Evolutionary conservation across 371 early-diverging fungal species (phyloP).

Genomic region (Mortierella sp.): DNA sequence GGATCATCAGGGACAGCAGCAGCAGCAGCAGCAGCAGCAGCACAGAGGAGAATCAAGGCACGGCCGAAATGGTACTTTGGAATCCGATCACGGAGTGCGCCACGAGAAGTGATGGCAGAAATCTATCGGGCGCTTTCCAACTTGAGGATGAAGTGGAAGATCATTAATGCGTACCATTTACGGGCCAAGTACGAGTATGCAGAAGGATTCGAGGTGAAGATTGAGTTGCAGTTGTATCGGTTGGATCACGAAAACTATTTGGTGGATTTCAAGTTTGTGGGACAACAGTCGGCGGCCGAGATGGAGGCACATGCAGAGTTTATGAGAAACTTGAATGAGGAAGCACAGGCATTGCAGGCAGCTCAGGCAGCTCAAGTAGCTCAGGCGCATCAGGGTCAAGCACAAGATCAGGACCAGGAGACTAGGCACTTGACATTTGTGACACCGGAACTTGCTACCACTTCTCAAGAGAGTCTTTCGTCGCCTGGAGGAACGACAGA

Average conservation of each 20-base stretch:
- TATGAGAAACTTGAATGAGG: conserved; percentile 35
- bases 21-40: conserved; percentile 4
- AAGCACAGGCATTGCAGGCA: too few species aligned
- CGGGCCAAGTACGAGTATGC: conserved; percentile 76
- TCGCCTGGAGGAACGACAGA: background rate
- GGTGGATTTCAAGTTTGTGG: conserved; percentile 91
- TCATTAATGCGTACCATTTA: conserved; percentile 86
- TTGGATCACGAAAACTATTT: conserved; percentile 90
- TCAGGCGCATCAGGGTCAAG: too few species aligned
- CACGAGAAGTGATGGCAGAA: conserved; percentile 97
- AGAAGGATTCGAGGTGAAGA: conserved; percentile 71
- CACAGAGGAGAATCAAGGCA: conserved; percentile 53
- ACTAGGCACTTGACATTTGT: too few species aligned
- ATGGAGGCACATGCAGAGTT: conserved; percentile 27
- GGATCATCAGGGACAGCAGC: background rate
- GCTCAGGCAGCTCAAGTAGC: too few species aligned
- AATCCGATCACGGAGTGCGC: conserved; percentile 91
- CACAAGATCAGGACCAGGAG: too few species aligned
- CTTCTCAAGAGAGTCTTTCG: background rate
- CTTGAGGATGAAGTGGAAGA: conserved; percentile 93
- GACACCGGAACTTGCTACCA: too few species aligned
- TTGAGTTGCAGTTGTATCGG: conserved; percentile 94
- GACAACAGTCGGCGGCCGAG: conserved; percentile 40
- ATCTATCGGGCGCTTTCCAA: conserved; percentile 92
- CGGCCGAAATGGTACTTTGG: conserved; percentile 95